Evolutionary conservation across 768 basidiomycete genomes (phyloP), one percentile per base, ranked within the genome.

Genomic region (Dentipellis fragilis): DNA sequence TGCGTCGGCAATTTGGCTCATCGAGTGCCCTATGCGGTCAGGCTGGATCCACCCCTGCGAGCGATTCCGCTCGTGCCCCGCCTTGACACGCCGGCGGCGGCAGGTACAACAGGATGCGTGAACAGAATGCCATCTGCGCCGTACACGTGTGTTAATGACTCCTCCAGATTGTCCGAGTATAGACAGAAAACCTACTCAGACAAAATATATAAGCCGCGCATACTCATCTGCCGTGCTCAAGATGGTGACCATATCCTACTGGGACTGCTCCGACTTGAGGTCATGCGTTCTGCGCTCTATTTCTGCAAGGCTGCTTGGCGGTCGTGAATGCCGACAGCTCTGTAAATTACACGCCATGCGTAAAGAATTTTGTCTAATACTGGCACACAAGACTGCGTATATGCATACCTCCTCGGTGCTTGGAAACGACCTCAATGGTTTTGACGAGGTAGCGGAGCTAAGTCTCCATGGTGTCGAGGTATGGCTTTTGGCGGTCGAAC

Each of bases 211-310:
- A 52, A 97, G 75, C 52, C 95, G 78, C n/a, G 92, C 81, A 66
- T 98, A 98, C 69, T 96, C 93, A 64, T 98, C 95, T 48, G 83
- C 90, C 50, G 89, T 89, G 52, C 81, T 83, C 78, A 93, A 75
- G 29, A 98, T 67, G 0, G 87, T 86, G 34, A 82, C 73, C 63
- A 93, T 78, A 66, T 99, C 95, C 11, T 52, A 35, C 38, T 46
- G 52, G 10, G 52, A 38, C 40, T 53, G 52, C 39, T 35, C 52
- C 6, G 52, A 23, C 39, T 53, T 39, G 19, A 38, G 36, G 14
- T 92, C 89, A 61, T 88, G 85, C 11, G 83, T 81, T 58, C 80
- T 84, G 21, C 76, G 75, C 61, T 91, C 81, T 4, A 96, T 79
- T 7, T 86, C 85, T 0, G 86, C 85, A 14, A 97, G 72, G 14